These are phyloP conservation scores for Capsicum chinense DNA, from an alignment of 257 asterid genomes.

Conservation along the genomic window DNA sequence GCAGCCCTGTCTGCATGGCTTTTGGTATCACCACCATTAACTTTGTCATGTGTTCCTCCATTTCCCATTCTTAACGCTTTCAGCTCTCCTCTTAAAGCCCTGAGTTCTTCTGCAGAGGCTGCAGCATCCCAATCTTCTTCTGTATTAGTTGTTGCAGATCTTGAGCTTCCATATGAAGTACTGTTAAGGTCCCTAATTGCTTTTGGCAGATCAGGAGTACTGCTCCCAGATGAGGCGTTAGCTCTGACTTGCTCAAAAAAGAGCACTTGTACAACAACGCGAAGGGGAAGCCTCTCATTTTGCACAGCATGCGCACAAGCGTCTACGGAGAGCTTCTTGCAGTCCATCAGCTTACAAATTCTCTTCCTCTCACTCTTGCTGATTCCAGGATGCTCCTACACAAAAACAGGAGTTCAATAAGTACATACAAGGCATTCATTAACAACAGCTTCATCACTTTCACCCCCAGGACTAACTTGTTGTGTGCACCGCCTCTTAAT, in stretches of 20 bases:
- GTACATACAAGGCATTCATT: background rate
- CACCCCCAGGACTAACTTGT: background rate
- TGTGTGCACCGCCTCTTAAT: background rate
- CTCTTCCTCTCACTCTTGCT: constrained; percentile 84
- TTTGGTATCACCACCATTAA: constrained; percentile 44
- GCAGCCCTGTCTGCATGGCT: constrained; percentile 61
- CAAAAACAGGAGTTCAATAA: constrained; percentile 14
- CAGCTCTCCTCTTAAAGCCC: constrained; percentile 81
- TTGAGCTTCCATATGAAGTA: constrained; percentile 74
- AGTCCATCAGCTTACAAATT: constrained; percentile 82
- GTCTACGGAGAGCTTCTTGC: constrained; percentile 89
- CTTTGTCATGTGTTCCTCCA: constrained; percentile 50
- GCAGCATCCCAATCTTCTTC: constrained; percentile 99
- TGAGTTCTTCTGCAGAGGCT: constrained; percentile 86
- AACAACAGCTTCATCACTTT: background rate
- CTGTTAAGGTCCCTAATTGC: constrained; percentile 76
- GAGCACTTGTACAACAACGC: constrained; percentile 89
- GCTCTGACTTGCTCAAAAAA: constrained; percentile 95
- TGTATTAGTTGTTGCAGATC: constrained; percentile 68
- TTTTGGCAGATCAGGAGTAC: constrained; percentile 92
- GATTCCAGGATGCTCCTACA: constrained; percentile 83
- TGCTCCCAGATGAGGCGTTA: constrained; percentile 90
- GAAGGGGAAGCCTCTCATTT: constrained; percentile 86
- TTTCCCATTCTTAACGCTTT: constrained; percentile 75
- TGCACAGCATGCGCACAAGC: constrained; percentile 97